Base-by-base conservation (phyloP, 2,329 filamentous ascomycete species). In the Ramularia collo-cygni region DNA sequence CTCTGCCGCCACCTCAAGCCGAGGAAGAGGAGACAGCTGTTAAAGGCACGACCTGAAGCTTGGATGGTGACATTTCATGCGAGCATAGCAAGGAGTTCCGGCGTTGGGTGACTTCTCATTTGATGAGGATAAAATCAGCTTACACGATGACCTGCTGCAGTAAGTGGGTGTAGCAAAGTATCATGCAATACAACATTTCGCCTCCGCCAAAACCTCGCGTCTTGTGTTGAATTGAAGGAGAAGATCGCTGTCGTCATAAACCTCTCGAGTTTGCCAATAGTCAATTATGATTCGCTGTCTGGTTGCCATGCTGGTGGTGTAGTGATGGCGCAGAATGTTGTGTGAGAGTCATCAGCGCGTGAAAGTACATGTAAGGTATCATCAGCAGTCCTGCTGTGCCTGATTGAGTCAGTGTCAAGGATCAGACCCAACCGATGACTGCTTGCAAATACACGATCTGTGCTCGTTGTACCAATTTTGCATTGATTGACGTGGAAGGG, bases 1-100 rank as follows among this genome's bases (percentile, higher is more conserved):
- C 66, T 12, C 50, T 71, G 44, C 42, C 51, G 12, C 48, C 54
- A 30, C 54, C 58, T 16, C 38, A 46, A 15, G 41, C 53, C 44
- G 48, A 29, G 51, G 47, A 16, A 27, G 30, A 21, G 43, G 30
- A 28, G 33, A 18, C 18, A 14, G 18, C 19, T 16, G 19, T 30
- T 24, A 15, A 14, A 31, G 29, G 16, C 29, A 10, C 27, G 15
- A n/a, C n/a, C 8, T 14, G 27, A 29, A n/a, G n/a, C n/a, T 14
- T 29, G 27, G 15, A 29, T 29, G 15, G 8, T n/a, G 27, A 29
- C 8, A 12, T n/a, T 29, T 14, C n/a, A 29, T 29, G 27, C 27
- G 12, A 12, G 9, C n/a, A n/a, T 12, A 12, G 14, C 12, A 4
- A 31, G 14, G 29, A 16, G 12, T 17, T n/a, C 16, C 9, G 29